A percentile compares a stretch with the other conserved stretches of the same genome.
These are phyloP conservation scores for Monsonia emarginata DNA, from an alignment of 441 rosid genomes.

Conservation along the genomic window DNA sequence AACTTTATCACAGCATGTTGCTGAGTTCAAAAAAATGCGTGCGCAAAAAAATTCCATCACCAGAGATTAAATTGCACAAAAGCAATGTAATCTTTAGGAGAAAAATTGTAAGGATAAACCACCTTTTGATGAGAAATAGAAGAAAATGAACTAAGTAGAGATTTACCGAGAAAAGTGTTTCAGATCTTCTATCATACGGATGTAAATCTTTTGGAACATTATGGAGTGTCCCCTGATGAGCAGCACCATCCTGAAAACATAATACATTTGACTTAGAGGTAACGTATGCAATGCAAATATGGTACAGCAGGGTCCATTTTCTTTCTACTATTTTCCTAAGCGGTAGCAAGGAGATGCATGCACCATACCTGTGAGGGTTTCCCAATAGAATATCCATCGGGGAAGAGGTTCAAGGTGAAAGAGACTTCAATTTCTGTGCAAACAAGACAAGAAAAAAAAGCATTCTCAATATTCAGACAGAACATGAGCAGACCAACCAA, in stretches of 20 bases:
- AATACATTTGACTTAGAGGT: neutral
- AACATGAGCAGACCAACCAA: slow-evolving; percentile 9
- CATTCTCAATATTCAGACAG: slow-evolving; percentile 3
- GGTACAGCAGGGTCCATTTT: neutral
- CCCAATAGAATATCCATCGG: slow-evolving; percentile 67
- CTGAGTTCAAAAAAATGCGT: neutral
- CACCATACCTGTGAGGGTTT: slow-evolving; percentile 66
- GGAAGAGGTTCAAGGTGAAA: slow-evolving; percentile 57
- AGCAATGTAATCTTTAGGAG: neutral
- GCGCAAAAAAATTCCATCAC: too few relatives aligned
- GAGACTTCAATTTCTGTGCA: slow-evolving; percentile 64
- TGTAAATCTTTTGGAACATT: slow-evolving; percentile 53
- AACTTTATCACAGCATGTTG: neutral
- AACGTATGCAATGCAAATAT: neutral
- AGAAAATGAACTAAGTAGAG: slow-evolving; percentile 8
- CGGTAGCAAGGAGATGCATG: neutral
- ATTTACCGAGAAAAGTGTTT: slow-evolving; percentile 65
- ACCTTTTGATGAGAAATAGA: slow-evolving; percentile 10
- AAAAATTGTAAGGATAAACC: slow-evolving; percentile 11
- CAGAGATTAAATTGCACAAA: too few relatives aligned
- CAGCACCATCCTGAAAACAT: slow-evolving; percentile 36
- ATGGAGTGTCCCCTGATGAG: slow-evolving; percentile 37
- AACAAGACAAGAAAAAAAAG: slow-evolving; percentile 15
- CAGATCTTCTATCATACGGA: slow-evolving; percentile 82
- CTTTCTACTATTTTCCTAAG: neutral